Conservation (phyloP, 2,329 filamentous ascomycete genomes). For the Fusarium paranaense region DNA sequence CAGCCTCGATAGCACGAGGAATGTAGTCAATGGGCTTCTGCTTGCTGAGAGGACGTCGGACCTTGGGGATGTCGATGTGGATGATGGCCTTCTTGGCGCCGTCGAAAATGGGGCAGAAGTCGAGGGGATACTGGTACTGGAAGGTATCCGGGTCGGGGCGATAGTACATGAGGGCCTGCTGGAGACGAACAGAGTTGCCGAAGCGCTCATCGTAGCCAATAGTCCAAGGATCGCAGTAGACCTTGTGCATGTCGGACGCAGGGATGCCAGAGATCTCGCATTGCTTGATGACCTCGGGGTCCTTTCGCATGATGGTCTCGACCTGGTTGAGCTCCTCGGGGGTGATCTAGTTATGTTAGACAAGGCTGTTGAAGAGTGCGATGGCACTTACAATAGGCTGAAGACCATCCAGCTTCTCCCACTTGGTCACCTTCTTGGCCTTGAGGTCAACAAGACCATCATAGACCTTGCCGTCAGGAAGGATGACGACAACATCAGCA, state of each 20-base stretch:
- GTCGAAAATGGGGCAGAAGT: slow-evolving; percentile 95
- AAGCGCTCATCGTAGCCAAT: slow-evolving; percentile 95
- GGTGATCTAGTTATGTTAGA: slow-evolving; percentile 71
- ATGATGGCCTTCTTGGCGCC: slow-evolving; percentile 82
- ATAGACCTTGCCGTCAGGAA: slow-evolving; percentile 80
- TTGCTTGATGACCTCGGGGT: slow-evolving; percentile 90
- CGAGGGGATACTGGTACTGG: slow-evolving; percentile 91
- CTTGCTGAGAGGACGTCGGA: slow-evolving; percentile 80
- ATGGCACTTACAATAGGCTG: slow-evolving; percentile 76
- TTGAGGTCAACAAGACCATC: slow-evolving; percentile 84
- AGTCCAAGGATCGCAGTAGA: slow-evolving; percentile 96
- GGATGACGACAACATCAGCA: slow-evolving; percentile 87
- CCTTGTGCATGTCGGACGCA: slow-evolving; percentile 88
- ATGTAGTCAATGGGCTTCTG: slow-evolving; percentile 84
- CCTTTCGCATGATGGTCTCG: slow-evolving; percentile 79
- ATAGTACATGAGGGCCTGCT: slow-evolving; percentile 97
- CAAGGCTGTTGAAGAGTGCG: background rate
- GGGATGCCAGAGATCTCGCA: slow-evolving; percentile 86
- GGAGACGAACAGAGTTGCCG: slow-evolving; percentile 80
- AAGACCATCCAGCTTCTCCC: slow-evolving; percentile 80
- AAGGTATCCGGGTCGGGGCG: slow-evolving; percentile 85
- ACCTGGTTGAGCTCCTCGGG: slow-evolving; percentile 90
- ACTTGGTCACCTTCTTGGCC: slow-evolving; percentile 74
- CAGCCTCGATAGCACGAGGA: slow-evolving; percentile 75
- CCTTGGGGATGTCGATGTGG: slow-evolving; percentile 84